These are phyloP conservation scores for Pseudogymnoascus sp. DNA, from an alignment of 2,329 filamentous ascomycete species.

Conservation along the genomic window DNA sequence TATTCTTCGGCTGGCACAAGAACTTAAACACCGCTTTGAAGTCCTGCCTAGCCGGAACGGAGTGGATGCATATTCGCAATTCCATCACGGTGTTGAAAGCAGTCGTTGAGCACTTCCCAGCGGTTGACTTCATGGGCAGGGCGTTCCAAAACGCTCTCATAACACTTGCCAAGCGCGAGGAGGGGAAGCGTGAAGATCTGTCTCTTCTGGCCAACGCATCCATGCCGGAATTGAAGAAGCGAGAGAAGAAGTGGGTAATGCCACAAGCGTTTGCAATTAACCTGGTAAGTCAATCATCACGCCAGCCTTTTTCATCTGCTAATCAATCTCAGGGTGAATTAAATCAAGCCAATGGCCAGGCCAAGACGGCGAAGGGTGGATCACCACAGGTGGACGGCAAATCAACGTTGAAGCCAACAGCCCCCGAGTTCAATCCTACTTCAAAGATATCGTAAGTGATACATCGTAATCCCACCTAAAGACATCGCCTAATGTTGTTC, in stretches of 20 bases:
- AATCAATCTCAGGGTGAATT: constrained; percentile 18
- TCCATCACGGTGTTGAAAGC: constrained; percentile 82
- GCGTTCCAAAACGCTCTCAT: constrained; percentile 56
- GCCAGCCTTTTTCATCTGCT: constrained; percentile 19
- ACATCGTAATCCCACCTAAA: neutral
- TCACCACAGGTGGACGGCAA: constrained; percentile 16
- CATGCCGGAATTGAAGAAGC: constrained; percentile 59
- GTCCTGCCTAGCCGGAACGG: constrained; percentile 68
- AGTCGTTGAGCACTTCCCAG: constrained; percentile 75
- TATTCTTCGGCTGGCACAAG: constrained; percentile 86
- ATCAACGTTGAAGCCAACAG: constrained; percentile 48
- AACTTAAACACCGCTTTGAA: constrained; percentile 73
- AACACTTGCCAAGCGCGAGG: constrained; percentile 56
- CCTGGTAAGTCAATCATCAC: constrained; percentile 39
- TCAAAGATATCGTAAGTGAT: constrained; percentile 26
- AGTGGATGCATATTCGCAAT: constrained; percentile 98
- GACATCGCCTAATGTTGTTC: neutral
- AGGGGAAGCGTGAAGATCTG: constrained; percentile 61
- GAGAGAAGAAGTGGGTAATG: constrained; percentile 61
- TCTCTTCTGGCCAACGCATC: constrained; percentile 66
- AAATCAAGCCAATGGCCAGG: constrained; percentile 15
- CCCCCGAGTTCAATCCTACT: constrained; percentile 56
- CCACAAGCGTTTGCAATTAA: constrained; percentile 65
- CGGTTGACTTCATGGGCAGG: constrained; percentile 78
- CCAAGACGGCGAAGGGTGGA: neutral